Evolutionary conservation across 2,329 filamentous ascomycete genomes (phyloP).

Genomic region (Diaporthe capsici): DNA sequence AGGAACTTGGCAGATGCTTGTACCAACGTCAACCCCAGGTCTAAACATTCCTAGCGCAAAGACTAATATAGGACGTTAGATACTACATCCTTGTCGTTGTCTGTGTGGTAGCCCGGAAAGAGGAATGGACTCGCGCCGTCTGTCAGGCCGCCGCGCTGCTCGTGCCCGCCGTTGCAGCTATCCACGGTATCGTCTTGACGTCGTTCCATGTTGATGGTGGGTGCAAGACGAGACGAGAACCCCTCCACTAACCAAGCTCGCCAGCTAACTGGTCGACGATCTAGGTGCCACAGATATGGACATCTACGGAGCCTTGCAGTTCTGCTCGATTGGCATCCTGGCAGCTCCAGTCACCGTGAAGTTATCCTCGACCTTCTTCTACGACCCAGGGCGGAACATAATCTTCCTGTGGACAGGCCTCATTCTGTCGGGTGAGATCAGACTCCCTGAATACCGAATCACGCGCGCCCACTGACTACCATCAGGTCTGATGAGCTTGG

Average conservation of each 20-base stretch:
- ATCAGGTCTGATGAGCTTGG: slow-evolving; percentile 70
- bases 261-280: background rate
- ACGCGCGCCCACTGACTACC: background rate
- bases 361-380: slow-evolving; percentile 74
- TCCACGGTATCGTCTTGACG: slow-evolving; percentile 75
- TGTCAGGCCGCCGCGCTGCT: slow-evolving; percentile 74
- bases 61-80: slow-evolving; percentile 49
- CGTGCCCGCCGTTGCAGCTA: slow-evolving; percentile 73
- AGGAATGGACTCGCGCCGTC: slow-evolving; percentile 73
- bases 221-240: slow-evolving; percentile 44
- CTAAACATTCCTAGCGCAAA: too few species aligned
- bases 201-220: slow-evolving; percentile 70
- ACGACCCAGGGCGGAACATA: slow-evolving; percentile 73
- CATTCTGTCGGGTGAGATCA: slow-evolving; percentile 66
- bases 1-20: background rate
- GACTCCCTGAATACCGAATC: background rate
- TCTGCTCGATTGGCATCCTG: slow-evolving; percentile 76
- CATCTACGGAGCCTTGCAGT: slow-evolving; percentile 76
- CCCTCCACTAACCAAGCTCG: too few species aligned
- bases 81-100: slow-evolving; percentile 76
- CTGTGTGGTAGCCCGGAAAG: slow-evolving; percentile 73
- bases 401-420: slow-evolving; percentile 77
- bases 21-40: background rate
- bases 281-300: slow-evolving; percentile 77
- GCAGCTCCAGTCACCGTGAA: slow-evolving; percentile 74